Percentiles rank a stretch among this genome's conserved stretches.
phyloP scores from a whole-genome alignment of 1,139 yeast species.

The Magnusiomyces ingens region DNA sequence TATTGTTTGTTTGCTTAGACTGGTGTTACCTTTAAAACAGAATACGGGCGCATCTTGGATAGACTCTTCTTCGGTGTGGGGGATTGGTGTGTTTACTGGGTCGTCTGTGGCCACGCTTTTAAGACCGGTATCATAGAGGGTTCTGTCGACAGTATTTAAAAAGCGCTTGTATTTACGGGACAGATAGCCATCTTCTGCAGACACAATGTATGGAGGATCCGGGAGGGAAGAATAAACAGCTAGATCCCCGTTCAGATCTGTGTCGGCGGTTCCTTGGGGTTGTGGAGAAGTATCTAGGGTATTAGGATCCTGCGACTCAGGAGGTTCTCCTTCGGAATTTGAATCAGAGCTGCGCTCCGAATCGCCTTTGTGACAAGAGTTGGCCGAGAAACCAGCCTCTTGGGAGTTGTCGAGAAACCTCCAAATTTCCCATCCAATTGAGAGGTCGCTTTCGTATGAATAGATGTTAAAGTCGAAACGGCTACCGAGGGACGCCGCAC shows the following conservation, averaged over 20 bases:
- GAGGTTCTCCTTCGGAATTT: constrained; percentile 18
- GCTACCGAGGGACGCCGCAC: constrained; percentile 72
- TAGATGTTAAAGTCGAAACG: constrained; percentile 85
- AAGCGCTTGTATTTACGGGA: constrained; percentile 3
- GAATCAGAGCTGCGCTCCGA: constrained; percentile 30
- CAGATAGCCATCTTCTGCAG: constrained; percentile 3
- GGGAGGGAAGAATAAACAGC: not conserved
- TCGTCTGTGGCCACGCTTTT: not conserved
- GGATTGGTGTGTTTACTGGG: constrained; percentile 6
- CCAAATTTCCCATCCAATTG: constrained; percentile 84
- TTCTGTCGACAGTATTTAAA: constrained; percentile 7
- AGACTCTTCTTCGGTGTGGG: not conserved
- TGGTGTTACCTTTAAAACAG: constrained; percentile 67
- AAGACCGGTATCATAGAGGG: constrained; percentile 11
- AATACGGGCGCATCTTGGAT: constrained; percentile 36
- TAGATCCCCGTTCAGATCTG: constrained; percentile 9
- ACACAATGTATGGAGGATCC: not conserved
- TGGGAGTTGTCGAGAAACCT: constrained; percentile 23
- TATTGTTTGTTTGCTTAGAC: constrained; percentile 54
- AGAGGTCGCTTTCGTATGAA: constrained; percentile 81
- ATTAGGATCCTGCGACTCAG: too few species aligned
- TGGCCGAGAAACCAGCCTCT: constrained; percentile 8
- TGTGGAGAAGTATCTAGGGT: too few species aligned
- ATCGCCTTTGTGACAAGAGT: constrained; percentile 30
- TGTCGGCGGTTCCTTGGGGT: too few species aligned